Evolutionary conservation across 75 land plant species (phyloP).

Genomic region (Picea glauca): DNA sequence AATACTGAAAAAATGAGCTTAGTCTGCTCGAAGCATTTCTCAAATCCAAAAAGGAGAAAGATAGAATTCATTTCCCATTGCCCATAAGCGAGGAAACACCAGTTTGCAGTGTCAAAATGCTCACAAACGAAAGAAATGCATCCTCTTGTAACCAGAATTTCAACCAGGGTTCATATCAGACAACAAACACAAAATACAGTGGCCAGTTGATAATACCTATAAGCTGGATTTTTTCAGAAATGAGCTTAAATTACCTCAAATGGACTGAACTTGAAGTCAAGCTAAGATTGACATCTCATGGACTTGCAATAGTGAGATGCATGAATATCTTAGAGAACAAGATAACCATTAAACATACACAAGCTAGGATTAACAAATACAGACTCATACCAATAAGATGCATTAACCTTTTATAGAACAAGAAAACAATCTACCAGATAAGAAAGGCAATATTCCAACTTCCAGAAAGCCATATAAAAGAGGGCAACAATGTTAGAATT

Average conservation of each 20-base stretch:
- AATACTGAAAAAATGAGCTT: not conserved
- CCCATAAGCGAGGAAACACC: not conserved
- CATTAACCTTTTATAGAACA: not conserved
- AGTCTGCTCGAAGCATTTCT: not conserved
- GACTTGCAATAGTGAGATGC: not conserved
- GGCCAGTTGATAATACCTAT: not conserved
- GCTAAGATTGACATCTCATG: not conserved
- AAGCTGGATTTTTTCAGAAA: not conserved
- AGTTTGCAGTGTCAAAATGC: not conserved
- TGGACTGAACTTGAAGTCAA: not conserved
- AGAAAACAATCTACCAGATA: not conserved
- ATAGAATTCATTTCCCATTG: not conserved
- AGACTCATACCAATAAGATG: not conserved
- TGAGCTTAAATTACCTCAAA: not conserved
- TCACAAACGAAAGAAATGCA: not conserved
- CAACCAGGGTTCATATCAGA: not conserved
- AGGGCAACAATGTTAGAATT: too few relatives aligned
- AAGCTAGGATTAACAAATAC: not conserved
- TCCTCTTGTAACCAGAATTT: not conserved
- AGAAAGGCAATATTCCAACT: too few relatives aligned
- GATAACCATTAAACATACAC: not conserved
- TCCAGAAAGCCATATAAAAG: too few relatives aligned
- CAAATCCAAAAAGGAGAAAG: not conserved
- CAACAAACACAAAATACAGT: not conserved
- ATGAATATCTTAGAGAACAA: not conserved